Conservation (phyloP, 345 rosid genomes). For the Theobroma cacao region DNA sequence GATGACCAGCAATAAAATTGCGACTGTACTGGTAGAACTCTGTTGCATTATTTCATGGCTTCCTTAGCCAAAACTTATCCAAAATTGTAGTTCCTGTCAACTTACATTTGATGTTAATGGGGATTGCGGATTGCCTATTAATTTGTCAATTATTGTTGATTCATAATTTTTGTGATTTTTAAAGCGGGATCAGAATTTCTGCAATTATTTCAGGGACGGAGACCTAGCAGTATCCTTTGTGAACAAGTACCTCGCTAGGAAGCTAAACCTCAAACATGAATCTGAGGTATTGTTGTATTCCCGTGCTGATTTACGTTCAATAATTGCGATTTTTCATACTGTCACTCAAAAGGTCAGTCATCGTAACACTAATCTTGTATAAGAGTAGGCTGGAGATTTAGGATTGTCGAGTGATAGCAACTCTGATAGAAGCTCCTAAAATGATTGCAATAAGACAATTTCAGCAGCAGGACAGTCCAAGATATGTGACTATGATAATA, state of each 20-base stretch:
- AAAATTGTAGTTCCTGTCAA: background rate
- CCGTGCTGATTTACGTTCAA: background rate
- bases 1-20: background rate
- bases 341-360: background rate
- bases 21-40: background rate
- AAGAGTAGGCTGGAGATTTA: background rate
- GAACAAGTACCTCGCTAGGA: conserved; percentile 17
- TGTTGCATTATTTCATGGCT: background rate
- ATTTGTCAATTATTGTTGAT: background rate
- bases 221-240: conserved; percentile 9
- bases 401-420: background rate
- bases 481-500: background rate
- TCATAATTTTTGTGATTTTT: background rate
- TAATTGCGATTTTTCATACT: background rate
- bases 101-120: background rate
- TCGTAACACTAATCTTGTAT: background rate
- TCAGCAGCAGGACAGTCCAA: background rate
- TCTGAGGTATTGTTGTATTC: conserved; percentile 12
- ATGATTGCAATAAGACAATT: background rate
- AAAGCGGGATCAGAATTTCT: background rate
- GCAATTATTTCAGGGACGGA: conserved; percentile 17
- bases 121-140: background rate
- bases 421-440: background rate
- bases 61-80: background rate
- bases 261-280: conserved; percentile 20